Conservation (phyloP, 1,284 basidiomycete genomes). For the Mycena citricolor region DNA sequence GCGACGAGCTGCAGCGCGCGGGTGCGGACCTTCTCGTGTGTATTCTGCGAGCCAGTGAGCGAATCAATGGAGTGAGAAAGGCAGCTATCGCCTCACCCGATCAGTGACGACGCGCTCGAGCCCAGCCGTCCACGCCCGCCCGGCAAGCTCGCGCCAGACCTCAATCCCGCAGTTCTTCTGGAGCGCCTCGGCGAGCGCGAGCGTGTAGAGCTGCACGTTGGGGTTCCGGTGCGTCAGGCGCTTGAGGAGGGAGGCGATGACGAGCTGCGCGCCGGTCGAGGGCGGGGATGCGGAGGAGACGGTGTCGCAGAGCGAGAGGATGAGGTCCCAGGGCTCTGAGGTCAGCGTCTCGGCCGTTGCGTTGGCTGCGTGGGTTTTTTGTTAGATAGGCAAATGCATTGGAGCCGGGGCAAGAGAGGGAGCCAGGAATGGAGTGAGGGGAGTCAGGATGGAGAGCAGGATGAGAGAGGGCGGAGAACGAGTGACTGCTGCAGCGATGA, state of each 20-base stretch:
- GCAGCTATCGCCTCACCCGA: conserved; percentile 54
- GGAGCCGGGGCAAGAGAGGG: neutral
- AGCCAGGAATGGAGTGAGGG: too few relatives aligned
- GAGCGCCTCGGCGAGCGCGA: conserved; percentile 84
- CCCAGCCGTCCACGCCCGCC: conserved; percentile 86
- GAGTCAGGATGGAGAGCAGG: too few relatives aligned
- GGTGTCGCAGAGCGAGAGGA: conserved; percentile 95
- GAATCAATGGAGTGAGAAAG: conserved; percentile 2
- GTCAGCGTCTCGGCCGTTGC: conserved; percentile 96
- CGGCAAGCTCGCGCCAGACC: conserved; percentile 86
- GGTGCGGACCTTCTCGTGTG: conserved; percentile 85
- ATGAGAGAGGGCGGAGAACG: too few relatives aligned
- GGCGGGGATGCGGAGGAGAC: conserved; percentile 79
- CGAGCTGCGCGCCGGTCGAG: conserved; percentile 85
- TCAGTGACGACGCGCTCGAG: conserved; percentile 87
- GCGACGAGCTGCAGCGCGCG: conserved; percentile 76
- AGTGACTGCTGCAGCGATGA: too few relatives aligned
- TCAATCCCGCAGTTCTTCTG: conserved; percentile 89
- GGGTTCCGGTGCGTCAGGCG: conserved; percentile 92
- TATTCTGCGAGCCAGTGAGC: conserved; percentile 54
- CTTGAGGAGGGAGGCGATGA: conserved; percentile 84
- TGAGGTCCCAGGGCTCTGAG: conserved; percentile 94
- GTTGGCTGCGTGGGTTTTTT: conserved; percentile 55
- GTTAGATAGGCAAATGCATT: conserved; percentile 4
- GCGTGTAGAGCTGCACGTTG: conserved; percentile 94